Evolutionary conservation across 2,329 filamentous ascomycete genomes (phyloP), one percentile per base, ranked within the genome.

Genomic region (Arthrobotrys pseudoclavata): DNA sequence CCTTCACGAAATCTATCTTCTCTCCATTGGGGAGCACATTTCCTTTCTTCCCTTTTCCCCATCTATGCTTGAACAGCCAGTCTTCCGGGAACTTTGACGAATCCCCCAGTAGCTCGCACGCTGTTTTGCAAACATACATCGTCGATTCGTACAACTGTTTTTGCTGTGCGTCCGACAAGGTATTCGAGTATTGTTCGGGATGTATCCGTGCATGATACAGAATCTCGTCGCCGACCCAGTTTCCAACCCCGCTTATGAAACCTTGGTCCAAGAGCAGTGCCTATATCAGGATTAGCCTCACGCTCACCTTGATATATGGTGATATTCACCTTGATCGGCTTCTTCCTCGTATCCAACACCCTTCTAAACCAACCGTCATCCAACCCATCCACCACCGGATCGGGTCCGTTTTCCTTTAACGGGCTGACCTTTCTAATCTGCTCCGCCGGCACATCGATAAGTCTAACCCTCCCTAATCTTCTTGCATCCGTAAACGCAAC

Each of bases 161-260:
- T 79, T 96, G 89, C 83, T 97, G 91, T 0, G 85, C 87, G 34
- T 92, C 89, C 79, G 83, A 87, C 80, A 98, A 91, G 0, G 92
- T 92, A 82, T 97, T 91, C 84, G 91, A 93, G 84, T 96, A 96
- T 83, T 97, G 93, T 83, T 97, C 95, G 0, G 96, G 96, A 80
- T 99, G 95, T 15, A 98, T 87, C 61, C 88, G 90, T 4, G 96
- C 92, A 80, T 98, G 91, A 82, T 94, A 99, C 63, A 99, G 86
- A 5, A 97, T 91, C 83, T 99, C 96, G 82, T 99, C 96, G 0
- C 88, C 94, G 67, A 99, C 95, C 95, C 95, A 99, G 82, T 98
- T 98, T 0, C 96, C 96, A 79, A 99, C 92, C 6, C 96, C 96
- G 81, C 92, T 96, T 78, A 98, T 92, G 83, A 92, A 92, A 18